Conservation (phyloP, 2,329 filamentous ascomycete species). For the Clarireedia paspali region DNA sequence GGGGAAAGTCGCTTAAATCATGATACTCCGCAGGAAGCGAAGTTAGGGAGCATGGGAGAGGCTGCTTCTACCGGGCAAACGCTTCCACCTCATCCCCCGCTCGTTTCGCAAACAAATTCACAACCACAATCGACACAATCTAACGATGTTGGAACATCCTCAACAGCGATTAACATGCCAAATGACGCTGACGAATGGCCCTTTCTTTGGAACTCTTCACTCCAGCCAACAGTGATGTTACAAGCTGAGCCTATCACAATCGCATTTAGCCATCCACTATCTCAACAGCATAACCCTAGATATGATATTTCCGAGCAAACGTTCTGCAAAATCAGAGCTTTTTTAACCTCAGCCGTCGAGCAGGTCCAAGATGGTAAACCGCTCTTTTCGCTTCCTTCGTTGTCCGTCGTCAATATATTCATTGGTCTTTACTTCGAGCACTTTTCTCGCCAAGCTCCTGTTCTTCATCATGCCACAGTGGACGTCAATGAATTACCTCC, state of each 20-base stretch:
- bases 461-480: conserved; percentile 21
- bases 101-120: too few species aligned
- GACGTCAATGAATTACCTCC: conserved; percentile 20
- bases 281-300: conserved; percentile 14
- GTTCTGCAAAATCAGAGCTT: not conserved
- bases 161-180: conserved; percentile 15
- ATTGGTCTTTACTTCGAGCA: conserved; percentile 22
- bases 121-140: not conserved
- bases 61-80: not conserved
- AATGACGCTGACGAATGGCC: conserved; percentile 22
- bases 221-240: conserved; percentile 9
- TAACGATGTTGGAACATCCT: conserved; percentile 7
- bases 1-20: not conserved
- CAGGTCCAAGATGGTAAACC: not conserved
- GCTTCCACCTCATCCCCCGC: not conserved
- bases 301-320: conserved; percentile 21
- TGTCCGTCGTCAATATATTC: conserved; percentile 20
- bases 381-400: conserved; percentile 16
- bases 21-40: not conserved
- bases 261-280: conserved; percentile 14
- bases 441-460: conserved; percentile 23
- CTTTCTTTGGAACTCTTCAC: conserved; percentile 18
- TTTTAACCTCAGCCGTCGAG: not conserved
- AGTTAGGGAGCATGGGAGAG: not conserved
- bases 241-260: conserved; percentile 15